Evolutionary conservation across 208 protist genomes (phyloP).

Genomic region (Leishmania arabica): DNA sequence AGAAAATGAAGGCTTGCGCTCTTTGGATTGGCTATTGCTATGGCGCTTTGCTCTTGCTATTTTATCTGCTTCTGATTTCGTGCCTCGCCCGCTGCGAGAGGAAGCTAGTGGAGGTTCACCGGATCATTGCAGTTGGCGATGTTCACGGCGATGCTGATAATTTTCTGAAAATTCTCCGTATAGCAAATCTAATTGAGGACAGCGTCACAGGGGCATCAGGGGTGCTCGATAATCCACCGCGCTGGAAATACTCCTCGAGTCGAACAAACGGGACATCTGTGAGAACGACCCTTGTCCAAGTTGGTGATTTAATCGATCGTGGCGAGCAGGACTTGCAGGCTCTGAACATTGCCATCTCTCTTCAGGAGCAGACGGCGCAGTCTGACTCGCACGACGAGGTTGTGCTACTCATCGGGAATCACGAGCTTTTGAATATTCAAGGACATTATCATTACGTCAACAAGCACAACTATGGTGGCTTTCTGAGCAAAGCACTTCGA

Average conservation of each 20-base stretch:
- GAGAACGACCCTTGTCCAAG: constrained; percentile 71
- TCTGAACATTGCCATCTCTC: constrained; percentile 51
- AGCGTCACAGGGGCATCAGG: neutral
- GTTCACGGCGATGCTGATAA: constrained; percentile 74
- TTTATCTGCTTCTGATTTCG: neutral
- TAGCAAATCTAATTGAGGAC: constrained; percentile 42
- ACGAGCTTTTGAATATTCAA: constrained; percentile 87
- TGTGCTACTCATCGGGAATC: constrained; percentile 82
- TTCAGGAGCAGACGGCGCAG: constrained; percentile 42
- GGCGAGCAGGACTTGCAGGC: constrained; percentile 58
- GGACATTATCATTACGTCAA: constrained; percentile 75
- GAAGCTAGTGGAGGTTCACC: constrained; percentile 41
- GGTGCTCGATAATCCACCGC: constrained; percentile 19
- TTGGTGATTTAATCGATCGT: constrained; percentile 84
- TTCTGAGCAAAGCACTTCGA: constrained; percentile 48
- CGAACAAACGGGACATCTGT: constrained; percentile 15
- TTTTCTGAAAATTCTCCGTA: constrained; percentile 54
- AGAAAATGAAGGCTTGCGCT: neutral
- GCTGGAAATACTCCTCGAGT: constrained; percentile 22
- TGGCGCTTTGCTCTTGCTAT: neutral
- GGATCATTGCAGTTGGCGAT: constrained; percentile 72
- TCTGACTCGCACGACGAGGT: constrained; percentile 46
- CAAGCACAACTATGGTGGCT: constrained; percentile 48
- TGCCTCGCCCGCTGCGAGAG: neutral
- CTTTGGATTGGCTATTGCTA: neutral